A percentile compares a stretch with the other conserved stretches of the same genome.
phyloP scores from a whole-genome alignment of 345 rosid species.

The Eucalyptus brandiana region DNA sequence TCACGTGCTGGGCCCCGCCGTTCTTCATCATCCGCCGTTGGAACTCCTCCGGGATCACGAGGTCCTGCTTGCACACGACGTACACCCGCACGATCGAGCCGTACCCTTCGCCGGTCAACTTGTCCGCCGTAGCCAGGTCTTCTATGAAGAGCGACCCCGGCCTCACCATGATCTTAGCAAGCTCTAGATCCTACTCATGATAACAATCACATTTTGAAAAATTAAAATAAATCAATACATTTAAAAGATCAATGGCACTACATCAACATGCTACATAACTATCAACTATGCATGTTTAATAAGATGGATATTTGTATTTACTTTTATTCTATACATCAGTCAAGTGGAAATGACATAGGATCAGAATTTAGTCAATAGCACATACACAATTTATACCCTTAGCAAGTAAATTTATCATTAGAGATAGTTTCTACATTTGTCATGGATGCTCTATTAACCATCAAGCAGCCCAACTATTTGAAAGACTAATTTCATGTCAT shows the following conservation, averaged over 20 bases:
- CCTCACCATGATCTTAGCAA: slow-evolving; percentile 12
- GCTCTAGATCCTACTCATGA: slow-evolving; percentile 21
- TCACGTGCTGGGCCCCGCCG: neutral
- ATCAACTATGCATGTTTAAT: neutral
- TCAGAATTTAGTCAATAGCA: neutral
- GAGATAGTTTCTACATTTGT: neutral
- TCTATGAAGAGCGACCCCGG: slow-evolving; percentile 21
- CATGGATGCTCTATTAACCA: neutral
- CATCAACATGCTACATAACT: neutral
- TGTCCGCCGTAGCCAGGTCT: slow-evolving; percentile 2
- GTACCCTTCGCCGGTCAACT: slow-evolving; percentile 6
- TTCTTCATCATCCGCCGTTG: slow-evolving; percentile 5
- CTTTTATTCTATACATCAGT: neutral
- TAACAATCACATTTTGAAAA: neutral
- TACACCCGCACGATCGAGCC: slow-evolving; percentile 1
- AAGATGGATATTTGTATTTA: neutral
- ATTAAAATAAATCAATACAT: neutral
- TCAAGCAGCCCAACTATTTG: neutral
- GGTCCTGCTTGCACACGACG: slow-evolving; percentile 3
- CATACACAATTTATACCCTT: neutral
- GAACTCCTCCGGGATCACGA: neutral
- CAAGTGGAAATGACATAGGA: accelerated
- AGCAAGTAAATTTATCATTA: neutral
- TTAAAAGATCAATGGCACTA: neutral
- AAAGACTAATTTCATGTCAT: neutral